Evolutionary conservation across 2,329 filamentous ascomycete genomes (phyloP).

Genomic region (Tricladium varicosporioides): DNA sequence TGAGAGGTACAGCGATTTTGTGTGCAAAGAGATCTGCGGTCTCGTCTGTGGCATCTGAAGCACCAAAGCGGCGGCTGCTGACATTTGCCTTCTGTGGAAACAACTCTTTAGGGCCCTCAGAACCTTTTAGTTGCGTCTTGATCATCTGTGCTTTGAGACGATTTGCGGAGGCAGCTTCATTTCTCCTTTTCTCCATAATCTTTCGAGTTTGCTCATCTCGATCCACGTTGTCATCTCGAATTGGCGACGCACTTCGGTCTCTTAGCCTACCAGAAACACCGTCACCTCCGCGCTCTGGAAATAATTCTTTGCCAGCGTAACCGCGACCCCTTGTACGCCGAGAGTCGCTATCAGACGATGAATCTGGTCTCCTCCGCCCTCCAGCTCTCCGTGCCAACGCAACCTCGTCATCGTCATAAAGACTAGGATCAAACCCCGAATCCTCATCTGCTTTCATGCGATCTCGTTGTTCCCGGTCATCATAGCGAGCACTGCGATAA

Average conservation of each 20-base stretch:
- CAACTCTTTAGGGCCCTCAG: constrained; percentile 44
- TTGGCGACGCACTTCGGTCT: constrained; percentile 35
- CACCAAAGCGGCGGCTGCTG: constrained; percentile 47
- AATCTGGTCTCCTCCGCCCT: constrained; percentile 33
- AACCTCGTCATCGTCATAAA: constrained; percentile 73
- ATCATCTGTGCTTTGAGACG: constrained; percentile 45
- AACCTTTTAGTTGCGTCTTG: constrained; percentile 34
- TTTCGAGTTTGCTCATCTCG: constrained; percentile 34
- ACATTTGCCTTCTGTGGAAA: constrained; percentile 48
- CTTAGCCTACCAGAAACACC: constrained; percentile 32
- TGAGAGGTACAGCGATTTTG: constrained; percentile 47
- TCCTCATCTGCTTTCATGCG: constrained; percentile 48
- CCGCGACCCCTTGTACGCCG: constrained; percentile 17
- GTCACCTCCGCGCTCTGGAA: constrained; percentile 43
- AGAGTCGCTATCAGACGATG: constrained; percentile 33
- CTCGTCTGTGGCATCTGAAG: constrained; percentile 53
- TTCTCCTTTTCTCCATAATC: constrained; percentile 11
- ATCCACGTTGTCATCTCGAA: constrained; percentile 40
- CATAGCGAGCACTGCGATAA: constrained; percentile 43
- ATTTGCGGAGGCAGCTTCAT: constrained; percentile 36
- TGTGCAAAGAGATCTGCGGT: constrained; percentile 50
- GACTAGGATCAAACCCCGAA: constrained; percentile 66
- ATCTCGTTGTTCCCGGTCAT: constrained; percentile 41
- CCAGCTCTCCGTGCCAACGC: constrained; percentile 32
- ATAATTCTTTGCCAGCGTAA: constrained; percentile 55